Base-by-base conservation (phyloP, 2,329 filamentous ascomycete genomes). In the Fusarium sp. region DNA sequence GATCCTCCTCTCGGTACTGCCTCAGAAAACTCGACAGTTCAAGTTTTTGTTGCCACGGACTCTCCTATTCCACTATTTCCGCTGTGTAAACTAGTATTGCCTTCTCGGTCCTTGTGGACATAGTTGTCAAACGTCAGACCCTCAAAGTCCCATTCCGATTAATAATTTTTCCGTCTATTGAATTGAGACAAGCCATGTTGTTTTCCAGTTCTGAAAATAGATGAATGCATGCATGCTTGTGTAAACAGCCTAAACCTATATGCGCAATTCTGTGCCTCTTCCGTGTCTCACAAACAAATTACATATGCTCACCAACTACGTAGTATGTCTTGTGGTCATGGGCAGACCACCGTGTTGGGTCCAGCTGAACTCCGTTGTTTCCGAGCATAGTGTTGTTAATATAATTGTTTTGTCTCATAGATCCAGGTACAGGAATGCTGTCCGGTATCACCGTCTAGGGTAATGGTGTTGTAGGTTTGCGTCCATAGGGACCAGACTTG, bases 1-100 rank as follows among this genome's bases (percentile, higher is more conserved):
- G 68, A 71, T 71, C 68, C 68, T 71, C 48, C 68, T 71, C 55
- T 71, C 68, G 68, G 59, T 53, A 68, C 46, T 44, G 53, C 51
- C 38, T 49, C 50, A 34, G 39, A 53, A 67, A 66, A 44, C 43
- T 58, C 61, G 54, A 66, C 40, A 44, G 17, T 45, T 54, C 50
- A 44, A 26, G 20, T 50, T 63, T 66, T 34, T 36, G 17, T 51
- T 50, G 31, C 39, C 48, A 48, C n/a, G 24, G 39, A 8, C n/a
- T 42, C 40, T 40, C 46, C 6, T 48, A 36, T 51, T 31, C 22
- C n/a, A 31, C 45, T 36, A n/a, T 59, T 33, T 31, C 28, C 28
- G 38, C 34, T 45, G 38, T 63, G 40, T 49, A 49, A 31, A 31
- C 28, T 50, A 45, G 57, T 65, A 38, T 36, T 17, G 42, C 48